A percentile compares a stretch with the other conserved stretches of the same genome.
These are phyloP conservation scores for Phytophthora pisi DNA, from an alignment of 352 stramenopile genomes.

Conservation along the genomic window DNA sequence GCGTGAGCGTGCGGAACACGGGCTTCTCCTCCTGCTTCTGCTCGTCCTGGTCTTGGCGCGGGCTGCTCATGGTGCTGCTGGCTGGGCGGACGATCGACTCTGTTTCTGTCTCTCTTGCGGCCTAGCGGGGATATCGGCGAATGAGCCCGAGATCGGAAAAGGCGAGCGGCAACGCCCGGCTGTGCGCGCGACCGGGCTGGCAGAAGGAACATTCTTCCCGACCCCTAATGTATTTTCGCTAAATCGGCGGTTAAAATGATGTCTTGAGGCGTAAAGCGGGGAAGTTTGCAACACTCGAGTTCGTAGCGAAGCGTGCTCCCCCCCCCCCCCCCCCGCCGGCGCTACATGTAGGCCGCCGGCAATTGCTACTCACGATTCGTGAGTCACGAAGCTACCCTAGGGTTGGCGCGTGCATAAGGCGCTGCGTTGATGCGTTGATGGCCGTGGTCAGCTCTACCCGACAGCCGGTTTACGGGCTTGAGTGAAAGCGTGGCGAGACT, in stretches of 20 bases:
- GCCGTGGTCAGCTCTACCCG: constrained; percentile 13
- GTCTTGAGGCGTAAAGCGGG: background rate
- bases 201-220: constrained; percentile 22
- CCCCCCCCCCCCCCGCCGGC: too few species aligned
- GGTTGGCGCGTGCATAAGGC: constrained; percentile 21
- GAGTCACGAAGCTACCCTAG: constrained; percentile 1
- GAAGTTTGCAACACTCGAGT: background rate
- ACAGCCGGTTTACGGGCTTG: constrained; percentile 27
- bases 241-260: constrained; percentile 19
- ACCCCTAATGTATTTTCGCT: constrained; percentile 14
- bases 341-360: background rate
- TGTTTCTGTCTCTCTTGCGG: constrained; percentile 15
- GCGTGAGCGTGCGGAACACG: constrained; percentile 45
- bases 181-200: constrained; percentile 14
- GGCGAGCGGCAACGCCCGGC: constrained; percentile 6
- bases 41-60: constrained; percentile 41
- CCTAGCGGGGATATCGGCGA: constrained; percentile 30
- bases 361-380: background rate
- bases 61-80: constrained; percentile 31
- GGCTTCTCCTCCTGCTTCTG: constrained; percentile 77
- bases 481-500: constrained; percentile 11
- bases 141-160: constrained; percentile 28
- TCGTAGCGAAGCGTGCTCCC: background rate
- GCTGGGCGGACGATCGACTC: background rate
- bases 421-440: constrained; percentile 11